Percentiles rank a stretch among this genome's conserved stretches.
Evolutionary conservation across 2,329 filamentous ascomycete genomes (phyloP).

Genomic region (Cladophialophora psammophila): DNA sequence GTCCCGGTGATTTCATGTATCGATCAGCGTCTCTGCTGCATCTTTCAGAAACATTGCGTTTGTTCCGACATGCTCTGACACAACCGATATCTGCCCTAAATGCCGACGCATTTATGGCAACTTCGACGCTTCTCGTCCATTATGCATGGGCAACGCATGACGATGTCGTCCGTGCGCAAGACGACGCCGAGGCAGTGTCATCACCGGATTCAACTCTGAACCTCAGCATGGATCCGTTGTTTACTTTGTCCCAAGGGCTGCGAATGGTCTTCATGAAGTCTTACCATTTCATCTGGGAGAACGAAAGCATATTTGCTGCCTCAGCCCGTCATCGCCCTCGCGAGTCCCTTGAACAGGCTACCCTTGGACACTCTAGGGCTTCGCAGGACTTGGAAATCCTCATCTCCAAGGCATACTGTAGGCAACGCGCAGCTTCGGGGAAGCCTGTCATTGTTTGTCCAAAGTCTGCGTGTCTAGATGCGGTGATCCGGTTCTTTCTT

Average conservation of each 20-base stretch:
- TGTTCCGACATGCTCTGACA: slow-evolving; percentile 5
- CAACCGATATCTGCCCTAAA: background rate
- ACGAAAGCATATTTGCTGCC: background rate
- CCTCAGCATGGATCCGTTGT: background rate
- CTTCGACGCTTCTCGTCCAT: slow-evolving; percentile 11
- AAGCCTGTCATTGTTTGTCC: background rate
- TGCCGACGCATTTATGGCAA: slow-evolving; percentile 9
- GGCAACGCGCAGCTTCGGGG: background rate
- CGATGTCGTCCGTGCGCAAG: background rate
- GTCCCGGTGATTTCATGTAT: background rate
- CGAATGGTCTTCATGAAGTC: slow-evolving; percentile 4
- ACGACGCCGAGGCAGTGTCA: background rate
- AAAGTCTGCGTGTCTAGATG: background rate
- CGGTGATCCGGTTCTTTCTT: background rate
- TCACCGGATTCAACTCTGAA: background rate
- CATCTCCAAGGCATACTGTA: background rate
- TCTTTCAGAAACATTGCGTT: slow-evolving; percentile 1
- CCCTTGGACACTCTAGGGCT: background rate
- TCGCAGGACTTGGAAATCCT: background rate
- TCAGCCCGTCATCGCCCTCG: background rate
- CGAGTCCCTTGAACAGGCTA: background rate
- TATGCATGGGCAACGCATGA: slow-evolving; percentile 12
- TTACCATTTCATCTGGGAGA: background rate
- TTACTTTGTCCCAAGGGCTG: slow-evolving; percentile 6
- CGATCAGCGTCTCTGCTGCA: slow-evolving; percentile 5